Evolutionary conservation across 2,329 filamentous ascomycete genomes (phyloP).

Genomic region (Chaetomiaceae sp.): DNA sequence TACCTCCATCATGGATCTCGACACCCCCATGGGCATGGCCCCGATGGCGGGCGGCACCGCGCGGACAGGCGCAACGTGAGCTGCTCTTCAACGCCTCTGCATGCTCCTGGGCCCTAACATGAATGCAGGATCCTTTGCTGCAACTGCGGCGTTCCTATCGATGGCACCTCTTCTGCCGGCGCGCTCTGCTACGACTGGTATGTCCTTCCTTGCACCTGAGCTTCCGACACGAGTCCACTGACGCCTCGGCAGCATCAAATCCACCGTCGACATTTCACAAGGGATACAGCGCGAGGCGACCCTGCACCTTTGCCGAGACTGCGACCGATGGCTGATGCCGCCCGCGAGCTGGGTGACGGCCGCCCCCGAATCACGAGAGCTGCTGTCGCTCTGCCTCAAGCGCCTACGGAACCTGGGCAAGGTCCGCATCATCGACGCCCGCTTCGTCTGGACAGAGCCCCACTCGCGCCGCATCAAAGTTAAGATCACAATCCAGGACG

Average conservation of each 20-base stretch:
- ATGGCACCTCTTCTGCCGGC: conserved; percentile 79
- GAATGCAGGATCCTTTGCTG: conserved; percentile 79
- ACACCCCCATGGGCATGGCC: conserved; percentile 31
- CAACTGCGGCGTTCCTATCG: conserved; percentile 94
- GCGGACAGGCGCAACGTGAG: conserved; percentile 32
- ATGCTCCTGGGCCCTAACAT: conserved; percentile 11
- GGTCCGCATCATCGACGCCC: conserved; percentile 90
- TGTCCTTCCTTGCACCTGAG: background rate
- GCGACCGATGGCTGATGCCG: conserved; percentile 87
- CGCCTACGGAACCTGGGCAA: conserved; percentile 83
- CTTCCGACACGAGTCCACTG: background rate
- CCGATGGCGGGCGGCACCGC: conserved; percentile 22
- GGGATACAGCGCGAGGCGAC: conserved; percentile 88
- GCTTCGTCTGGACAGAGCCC: conserved; percentile 97
- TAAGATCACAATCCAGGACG: conserved; percentile 86
- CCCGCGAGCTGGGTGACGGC: conserved; percentile 84
- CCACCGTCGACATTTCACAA: conserved; percentile 87
- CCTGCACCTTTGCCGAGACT: conserved; percentile 88
- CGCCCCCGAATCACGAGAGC: conserved; percentile 79
- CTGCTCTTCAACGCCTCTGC: background rate
- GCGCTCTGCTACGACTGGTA: conserved; percentile 88
- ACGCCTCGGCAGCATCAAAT: conserved; percentile 56
- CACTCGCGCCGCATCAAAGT: conserved; percentile 90
- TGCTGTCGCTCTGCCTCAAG: conserved; percentile 85
- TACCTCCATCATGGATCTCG: conserved; percentile 29